Conservation (phyloP, 768 basidiomycete species). For the Lentinula edodes region DNA sequence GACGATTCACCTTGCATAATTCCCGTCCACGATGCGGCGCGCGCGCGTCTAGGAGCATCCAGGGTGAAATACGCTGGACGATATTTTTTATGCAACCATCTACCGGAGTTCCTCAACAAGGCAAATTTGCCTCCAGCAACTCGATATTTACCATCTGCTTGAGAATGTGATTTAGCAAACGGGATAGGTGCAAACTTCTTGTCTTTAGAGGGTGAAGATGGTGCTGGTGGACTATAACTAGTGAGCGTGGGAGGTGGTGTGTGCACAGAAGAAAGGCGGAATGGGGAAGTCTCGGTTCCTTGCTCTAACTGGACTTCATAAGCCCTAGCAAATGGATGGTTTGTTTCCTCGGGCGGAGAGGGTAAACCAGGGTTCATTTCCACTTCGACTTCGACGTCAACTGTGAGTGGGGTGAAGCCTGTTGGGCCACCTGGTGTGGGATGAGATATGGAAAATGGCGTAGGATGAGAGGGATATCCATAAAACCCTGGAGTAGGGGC, state of each 20-base stretch:
- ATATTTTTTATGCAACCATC: background rate
- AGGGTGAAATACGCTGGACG: conserved; percentile 12
- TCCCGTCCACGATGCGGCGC: background rate
- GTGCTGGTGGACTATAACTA: conserved; percentile 6
- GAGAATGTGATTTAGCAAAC: conserved; percentile 57
- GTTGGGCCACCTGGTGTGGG: background rate
- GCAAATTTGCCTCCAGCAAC: conserved; percentile 58
- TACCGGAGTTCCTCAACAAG: conserved; percentile 8
- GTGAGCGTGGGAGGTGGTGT: background rate
- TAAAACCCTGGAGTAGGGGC: background rate
- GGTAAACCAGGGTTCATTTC: background rate
- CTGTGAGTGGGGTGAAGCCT: background rate
- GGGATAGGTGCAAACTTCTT: conserved; percentile 67
- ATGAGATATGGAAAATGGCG: background rate
- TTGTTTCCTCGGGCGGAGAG: background rate
- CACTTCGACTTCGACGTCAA: conserved; percentile 1
- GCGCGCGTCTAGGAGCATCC: background rate
- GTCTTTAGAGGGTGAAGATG: conserved; percentile 16
- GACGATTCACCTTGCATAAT: background rate
- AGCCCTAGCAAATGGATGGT: background rate
- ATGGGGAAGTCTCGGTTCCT: background rate
- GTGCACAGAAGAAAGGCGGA: background rate
- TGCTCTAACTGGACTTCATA: background rate
- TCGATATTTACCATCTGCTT: conserved; percentile 69
- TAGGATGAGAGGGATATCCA: background rate